Percentiles rank a stretch among this genome's conserved stretches.
Evolutionary conservation across 2,329 filamentous ascomycete species (phyloP).

Genomic region (Aspergillus sclerotialis): DNA sequence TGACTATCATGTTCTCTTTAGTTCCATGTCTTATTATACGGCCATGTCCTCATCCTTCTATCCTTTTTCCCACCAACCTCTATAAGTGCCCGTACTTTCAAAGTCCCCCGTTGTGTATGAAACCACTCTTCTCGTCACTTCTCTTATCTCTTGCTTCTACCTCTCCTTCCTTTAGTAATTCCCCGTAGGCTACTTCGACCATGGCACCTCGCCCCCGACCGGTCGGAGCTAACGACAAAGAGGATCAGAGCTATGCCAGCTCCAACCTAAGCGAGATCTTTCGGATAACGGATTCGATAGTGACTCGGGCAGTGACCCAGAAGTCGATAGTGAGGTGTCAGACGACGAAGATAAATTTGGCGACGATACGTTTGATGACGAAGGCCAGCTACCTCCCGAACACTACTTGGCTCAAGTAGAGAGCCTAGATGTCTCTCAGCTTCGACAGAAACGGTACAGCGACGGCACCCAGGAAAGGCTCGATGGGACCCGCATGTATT

Average conservation of each 20-base stretch:
- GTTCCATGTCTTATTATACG: no score
- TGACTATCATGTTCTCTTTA: no score
- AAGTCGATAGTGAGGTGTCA: slow-evolving; percentile 7
- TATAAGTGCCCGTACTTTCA: background rate
- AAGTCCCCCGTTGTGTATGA: background rate
- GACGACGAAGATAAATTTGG: slow-evolving; percentile 6
- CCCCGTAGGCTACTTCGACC: slow-evolving; percentile 1
- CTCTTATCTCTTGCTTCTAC: slow-evolving; percentile 2
- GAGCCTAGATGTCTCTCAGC: slow-evolving; percentile 13
- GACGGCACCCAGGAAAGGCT: no score
- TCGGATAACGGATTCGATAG: slow-evolving; percentile 7
- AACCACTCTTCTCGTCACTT: background rate
- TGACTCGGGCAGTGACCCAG: slow-evolving; percentile 8
- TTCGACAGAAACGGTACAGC: slow-evolving; percentile 15
- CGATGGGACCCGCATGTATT: no score
- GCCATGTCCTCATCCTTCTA: no score
- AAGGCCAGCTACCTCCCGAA: slow-evolving; percentile 10
- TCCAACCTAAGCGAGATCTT: slow-evolving; percentile 7
- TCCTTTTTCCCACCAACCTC: no score
- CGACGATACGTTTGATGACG: slow-evolving; percentile 4
- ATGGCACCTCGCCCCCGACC: slow-evolving; percentile 3
- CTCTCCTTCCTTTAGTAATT: slow-evolving; percentile 2
- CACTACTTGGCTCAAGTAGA: slow-evolving; percentile 13
- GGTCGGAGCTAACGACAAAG: slow-evolving; percentile 2
- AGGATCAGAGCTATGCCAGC: slow-evolving; percentile 8